phyloP scores from a whole-genome alignment of 2,329 filamentous ascomycete species.

The Colletotrichum tanaceti region DNA sequence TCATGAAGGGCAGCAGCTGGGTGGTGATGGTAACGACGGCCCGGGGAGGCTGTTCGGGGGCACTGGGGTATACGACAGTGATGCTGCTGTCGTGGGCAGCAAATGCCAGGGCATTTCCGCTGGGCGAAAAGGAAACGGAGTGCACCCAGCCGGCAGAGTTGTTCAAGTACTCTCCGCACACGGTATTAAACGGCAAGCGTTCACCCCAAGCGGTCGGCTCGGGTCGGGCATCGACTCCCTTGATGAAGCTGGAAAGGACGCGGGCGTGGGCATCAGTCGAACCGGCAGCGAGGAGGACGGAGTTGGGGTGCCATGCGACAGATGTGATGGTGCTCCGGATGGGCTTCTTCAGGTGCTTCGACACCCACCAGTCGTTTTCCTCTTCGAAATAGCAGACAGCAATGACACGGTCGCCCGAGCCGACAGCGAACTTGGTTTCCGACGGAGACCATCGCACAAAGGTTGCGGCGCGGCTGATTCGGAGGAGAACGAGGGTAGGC shows the following conservation, averaged over 20 bases:
- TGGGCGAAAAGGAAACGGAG: constrained; percentile 91
- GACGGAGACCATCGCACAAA: constrained; percentile 98
- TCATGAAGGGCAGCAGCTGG: constrained; percentile 91
- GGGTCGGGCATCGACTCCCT: constrained; percentile 88
- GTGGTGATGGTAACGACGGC: constrained; percentile 93
- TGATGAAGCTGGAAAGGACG: constrained; percentile 96
- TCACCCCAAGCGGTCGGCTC: constrained; percentile 94
- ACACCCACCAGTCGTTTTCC: constrained; percentile 99
- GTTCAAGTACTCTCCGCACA: constrained; percentile 96
- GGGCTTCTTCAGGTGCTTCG: constrained; percentile 99
- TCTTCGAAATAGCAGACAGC: constrained; percentile 99
- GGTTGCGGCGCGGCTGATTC: constrained; percentile 96
- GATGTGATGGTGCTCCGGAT: constrained; percentile 97
- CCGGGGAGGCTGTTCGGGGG: constrained; percentile 87
- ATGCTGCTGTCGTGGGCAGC: constrained; percentile 95
- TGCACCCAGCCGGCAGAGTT: constrained; percentile 98
- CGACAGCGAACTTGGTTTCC: constrained; percentile 97
- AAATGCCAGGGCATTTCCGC: constrained; percentile 92
- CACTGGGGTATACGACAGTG: constrained; percentile 94
- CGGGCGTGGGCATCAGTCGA: constrained; percentile 97
- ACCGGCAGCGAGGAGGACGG: constrained; percentile 90
- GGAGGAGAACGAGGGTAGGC: constrained; percentile 93
- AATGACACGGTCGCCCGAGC: constrained; percentile 94
- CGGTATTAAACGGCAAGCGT: constrained; percentile 95
- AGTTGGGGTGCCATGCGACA: constrained; percentile 97